Evolutionary conservation across 495 filamentous ascomycete species (phyloP).

Genomic region (Podospora didyma): DNA sequence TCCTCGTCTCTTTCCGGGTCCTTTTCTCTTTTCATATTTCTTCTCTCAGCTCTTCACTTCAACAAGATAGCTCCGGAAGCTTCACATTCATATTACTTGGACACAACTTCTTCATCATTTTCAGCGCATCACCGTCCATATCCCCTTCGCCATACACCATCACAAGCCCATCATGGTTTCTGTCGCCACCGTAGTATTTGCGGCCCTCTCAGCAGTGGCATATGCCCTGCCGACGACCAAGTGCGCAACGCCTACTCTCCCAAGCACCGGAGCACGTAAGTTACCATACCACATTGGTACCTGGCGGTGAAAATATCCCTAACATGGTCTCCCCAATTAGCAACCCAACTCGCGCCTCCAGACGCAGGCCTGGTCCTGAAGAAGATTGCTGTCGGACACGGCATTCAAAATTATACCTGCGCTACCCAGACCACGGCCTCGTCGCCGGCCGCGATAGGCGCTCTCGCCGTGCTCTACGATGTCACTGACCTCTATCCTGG

Average conservation of each 20-base stretch:
- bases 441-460: slow-evolving; percentile 47
- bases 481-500: slow-evolving; percentile 45
- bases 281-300: neutral
- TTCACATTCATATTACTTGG: slow-evolving; percentile 5
- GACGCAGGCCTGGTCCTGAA: slow-evolving; percentile 46
- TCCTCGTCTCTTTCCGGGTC: neutral
- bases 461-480: slow-evolving; percentile 66
- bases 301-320: neutral
- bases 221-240: slow-evolving; percentile 17
- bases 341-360: slow-evolving; percentile 43
- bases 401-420: slow-evolving; percentile 79
- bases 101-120: neutral
- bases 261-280: slow-evolving; percentile 20
- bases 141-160: neutral
- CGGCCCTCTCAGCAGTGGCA: slow-evolving; percentile 21
- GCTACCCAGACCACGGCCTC: slow-evolving; percentile 6
- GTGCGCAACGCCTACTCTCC: slow-evolving; percentile 18
- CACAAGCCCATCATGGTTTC: slow-evolving; percentile 24
- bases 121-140: neutral
- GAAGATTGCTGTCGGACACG: slow-evolving; percentile 64
- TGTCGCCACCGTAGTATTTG: slow-evolving; percentile 17
- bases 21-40: slow-evolving; percentile 3
- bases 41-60: slow-evolving; percentile 11
- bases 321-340: slow-evolving; percentile 11
- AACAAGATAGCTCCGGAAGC: slow-evolving; percentile 16